These are phyloP conservation scores for Platanthera zijinensis DNA, from an alignment of 106 monocot species.

Conservation along the genomic window DNA sequence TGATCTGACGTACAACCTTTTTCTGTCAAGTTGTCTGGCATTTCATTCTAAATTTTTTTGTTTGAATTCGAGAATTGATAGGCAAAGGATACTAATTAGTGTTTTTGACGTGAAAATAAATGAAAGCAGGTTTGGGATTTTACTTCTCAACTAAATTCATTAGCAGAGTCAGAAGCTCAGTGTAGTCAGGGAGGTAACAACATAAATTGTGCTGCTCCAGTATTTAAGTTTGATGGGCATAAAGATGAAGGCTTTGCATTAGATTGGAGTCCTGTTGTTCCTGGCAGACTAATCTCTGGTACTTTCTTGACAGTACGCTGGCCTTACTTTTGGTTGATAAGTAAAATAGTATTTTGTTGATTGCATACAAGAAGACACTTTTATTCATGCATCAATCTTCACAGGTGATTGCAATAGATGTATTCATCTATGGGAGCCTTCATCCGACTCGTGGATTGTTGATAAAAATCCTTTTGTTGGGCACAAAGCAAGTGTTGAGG, in stretches of 20 bases:
- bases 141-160: constrained; percentile 44
- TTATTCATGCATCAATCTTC: constrained; percentile 6
- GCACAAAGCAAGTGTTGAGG: constrained; percentile 89
- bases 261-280: constrained; percentile 91
- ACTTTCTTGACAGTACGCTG: not conserved
- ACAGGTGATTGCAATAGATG: constrained; percentile 75
- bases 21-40: not conserved
- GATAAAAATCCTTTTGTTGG: constrained; percentile 78
- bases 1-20: not conserved
- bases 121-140: constrained; percentile 81
- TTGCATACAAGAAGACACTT: not conserved
- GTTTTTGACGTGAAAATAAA: not conserved
- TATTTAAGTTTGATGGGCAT: constrained; percentile 69
- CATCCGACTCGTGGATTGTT: constrained; percentile 72
- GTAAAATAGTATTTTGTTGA: not conserved
- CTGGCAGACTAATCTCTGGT: constrained; percentile 95
- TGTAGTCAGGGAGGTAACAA: constrained; percentile 35
- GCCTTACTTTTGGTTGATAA: not conserved
- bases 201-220: constrained; percentile 41
- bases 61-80: not conserved
- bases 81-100: not conserved
- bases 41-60: not conserved
- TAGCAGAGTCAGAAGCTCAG: constrained; percentile 70
- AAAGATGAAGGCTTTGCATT: constrained; percentile 88
- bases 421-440: constrained; percentile 93